Evolutionary conservation across 805 yeast genomes (phyloP), one percentile per base, ranked within the genome.

Genomic region (Dipodascus albidus): DNA sequence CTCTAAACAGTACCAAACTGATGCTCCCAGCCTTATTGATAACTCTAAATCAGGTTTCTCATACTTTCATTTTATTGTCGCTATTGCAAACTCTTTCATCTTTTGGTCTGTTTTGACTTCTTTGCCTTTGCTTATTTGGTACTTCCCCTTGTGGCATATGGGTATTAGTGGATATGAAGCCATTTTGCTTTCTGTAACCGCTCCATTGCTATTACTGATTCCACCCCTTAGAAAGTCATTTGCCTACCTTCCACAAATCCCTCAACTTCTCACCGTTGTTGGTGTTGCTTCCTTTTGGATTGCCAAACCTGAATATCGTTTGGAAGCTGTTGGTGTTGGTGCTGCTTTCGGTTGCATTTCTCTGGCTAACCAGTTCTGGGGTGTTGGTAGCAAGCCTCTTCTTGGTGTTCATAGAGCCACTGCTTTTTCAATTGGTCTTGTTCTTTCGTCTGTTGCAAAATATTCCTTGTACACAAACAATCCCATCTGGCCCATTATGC

Each of bases 131-230:
- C 82, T 93, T 63, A 82, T 93, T 51, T 93, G 99, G 99, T 87
- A 87, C 71, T 93, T 93, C 75, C 99, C 99, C 9, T 74, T 93
- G 57, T 93, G 99, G 99, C 79, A 85, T 65, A 89, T 93, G 97
- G 98, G 97, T 3, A 84, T 93, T 53, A 85, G 96, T 1, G 99
- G 99, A 2, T 90, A 86, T 66, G 99, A 93, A 69, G 85, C 85
- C 0, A 76, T 81, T 2, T 73, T 87, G 49, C 64, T 80, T 3
- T 70, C 81, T 21, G 71, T 82, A 41, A 52, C 81, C 9, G 75
- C 85, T 2, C 88, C 96, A 1, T 55, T 82, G 14, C 44, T 85
- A 1, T 69, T 85, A 23, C 68, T 68, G 2, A 58, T 82, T 15
- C 74, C 80, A 15, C 69, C 70, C n/a, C 31, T 75, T 2, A 70